Conservation (phyloP, 768 basidiomycete species). For the Suillus americanus region DNA sequence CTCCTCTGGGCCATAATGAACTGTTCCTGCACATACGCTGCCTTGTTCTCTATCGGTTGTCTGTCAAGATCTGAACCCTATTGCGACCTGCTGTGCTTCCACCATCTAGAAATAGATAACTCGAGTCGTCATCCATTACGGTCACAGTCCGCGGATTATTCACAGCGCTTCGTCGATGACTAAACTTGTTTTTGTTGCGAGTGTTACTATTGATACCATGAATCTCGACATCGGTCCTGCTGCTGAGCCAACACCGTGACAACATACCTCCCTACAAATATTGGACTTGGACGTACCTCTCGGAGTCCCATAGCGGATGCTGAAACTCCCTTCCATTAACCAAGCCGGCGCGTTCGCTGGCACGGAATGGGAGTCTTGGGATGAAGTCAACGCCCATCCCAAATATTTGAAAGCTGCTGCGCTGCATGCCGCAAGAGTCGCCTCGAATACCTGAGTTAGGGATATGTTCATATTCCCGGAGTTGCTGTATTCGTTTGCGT, state of each 20-base stretch:
- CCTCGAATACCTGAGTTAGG: no score
- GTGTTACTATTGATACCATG: background rate
- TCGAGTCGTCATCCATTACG: background rate
- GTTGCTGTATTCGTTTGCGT: no score
- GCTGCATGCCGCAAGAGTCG: no score
- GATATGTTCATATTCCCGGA: no score
- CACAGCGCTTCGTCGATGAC: background rate
- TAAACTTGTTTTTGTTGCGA: background rate
- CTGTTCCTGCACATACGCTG: background rate
- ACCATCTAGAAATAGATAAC: background rate
- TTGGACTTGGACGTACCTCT: no score
- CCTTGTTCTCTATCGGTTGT: conserved; percentile 15
- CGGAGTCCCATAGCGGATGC: no score
- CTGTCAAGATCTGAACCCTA: background rate
- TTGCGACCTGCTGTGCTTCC: background rate
- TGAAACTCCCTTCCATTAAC: no score
- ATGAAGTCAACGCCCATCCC: no score
- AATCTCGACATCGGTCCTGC: background rate
- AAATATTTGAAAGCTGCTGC: no score
- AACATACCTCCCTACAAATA: background rate
- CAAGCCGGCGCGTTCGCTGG: no score
- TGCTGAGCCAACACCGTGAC: background rate
- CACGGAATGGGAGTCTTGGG: no score
- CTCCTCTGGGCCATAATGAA: background rate
- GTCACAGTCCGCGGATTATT: background rate